A percentile compares a stretch with the other conserved stretches of the same genome.
These are phyloP conservation scores for Rhizomucor pusillus DNA, from an alignment of 371 early-diverging fungal species.

Conservation along the genomic window DNA sequence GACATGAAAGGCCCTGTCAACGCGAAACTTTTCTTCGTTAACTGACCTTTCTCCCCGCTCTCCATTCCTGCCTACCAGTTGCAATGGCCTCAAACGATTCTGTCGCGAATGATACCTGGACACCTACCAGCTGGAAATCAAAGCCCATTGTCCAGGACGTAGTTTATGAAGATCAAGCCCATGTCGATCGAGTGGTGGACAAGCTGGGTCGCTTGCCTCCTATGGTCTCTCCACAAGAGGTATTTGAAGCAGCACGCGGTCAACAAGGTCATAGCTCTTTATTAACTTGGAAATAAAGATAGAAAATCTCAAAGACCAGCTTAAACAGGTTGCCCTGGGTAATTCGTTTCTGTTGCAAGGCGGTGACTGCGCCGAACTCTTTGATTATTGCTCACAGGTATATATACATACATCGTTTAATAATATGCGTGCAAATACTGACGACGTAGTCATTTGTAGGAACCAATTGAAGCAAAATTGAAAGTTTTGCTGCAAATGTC, in stretches of 20 bases:
- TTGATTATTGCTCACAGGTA: conserved; percentile 93
- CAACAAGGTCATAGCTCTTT: background rate
- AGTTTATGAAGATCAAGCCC: conserved; percentile 74
- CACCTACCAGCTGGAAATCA: conserved; percentile 76
- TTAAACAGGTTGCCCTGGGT: conserved; percentile 86
- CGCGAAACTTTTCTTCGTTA: too few relatives aligned
- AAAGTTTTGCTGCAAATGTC: conserved; percentile 97
- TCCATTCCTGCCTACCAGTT: too few relatives aligned
- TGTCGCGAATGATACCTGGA: conserved; percentile 50
- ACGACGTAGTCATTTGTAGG: conserved; percentile 33
- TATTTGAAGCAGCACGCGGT: conserved; percentile 16
- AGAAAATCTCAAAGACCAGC: conserved; percentile 76
- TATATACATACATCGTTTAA: background rate
- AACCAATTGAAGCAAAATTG: conserved; percentile 89
- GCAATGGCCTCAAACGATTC: background rate
- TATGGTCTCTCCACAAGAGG: conserved; percentile 87
- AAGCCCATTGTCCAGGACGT: conserved; percentile 93
- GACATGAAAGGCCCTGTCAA: too few relatives aligned
- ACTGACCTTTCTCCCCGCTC: too few relatives aligned
- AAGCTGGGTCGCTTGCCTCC: conserved; percentile 87
- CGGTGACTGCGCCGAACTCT: conserved; percentile 97
- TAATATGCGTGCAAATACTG: background rate
- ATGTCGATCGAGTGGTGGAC: conserved; percentile 66
- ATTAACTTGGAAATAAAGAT: conserved; percentile 48
- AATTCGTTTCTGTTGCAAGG: conserved; percentile 95